Conservation (phyloP, 2,329 filamentous ascomycete genomes). For the Penicillium expansum region DNA sequence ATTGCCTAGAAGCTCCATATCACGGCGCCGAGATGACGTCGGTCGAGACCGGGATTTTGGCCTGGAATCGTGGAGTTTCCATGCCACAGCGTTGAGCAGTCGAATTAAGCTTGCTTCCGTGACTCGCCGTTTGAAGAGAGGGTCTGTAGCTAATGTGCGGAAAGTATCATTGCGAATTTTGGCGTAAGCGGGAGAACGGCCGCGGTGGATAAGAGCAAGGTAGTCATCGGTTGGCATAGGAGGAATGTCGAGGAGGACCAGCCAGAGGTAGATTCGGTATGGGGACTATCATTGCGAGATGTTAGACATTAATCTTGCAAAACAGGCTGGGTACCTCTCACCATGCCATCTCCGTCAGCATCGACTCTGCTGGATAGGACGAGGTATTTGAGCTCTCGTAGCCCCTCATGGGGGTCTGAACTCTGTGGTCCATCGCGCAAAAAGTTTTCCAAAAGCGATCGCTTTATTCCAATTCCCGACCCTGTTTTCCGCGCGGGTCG, state of each 20-base stretch:
- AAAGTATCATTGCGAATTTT: constrained; percentile 99
- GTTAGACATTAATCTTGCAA: constrained; percentile 8
- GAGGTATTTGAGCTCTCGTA: constrained; percentile 49
- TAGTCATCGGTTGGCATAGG: constrained; percentile 84
- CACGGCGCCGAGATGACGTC: constrained; percentile 47
- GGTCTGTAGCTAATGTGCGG: constrained; percentile 91
- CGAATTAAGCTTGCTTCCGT: constrained; percentile 94
- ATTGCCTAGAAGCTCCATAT: constrained; percentile 44
- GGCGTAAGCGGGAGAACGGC: constrained; percentile 88
- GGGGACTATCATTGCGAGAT: constrained; percentile 63
- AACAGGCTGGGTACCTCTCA: constrained; percentile 25
- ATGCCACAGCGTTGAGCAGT: constrained; percentile 89
- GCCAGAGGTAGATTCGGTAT: constrained; percentile 91
- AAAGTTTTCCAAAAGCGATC: constrained; percentile 65
- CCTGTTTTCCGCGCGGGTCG: constrained; percentile 45
- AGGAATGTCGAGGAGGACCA: constrained; percentile 84
- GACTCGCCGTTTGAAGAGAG: constrained; percentile 91
- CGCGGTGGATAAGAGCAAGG: constrained; percentile 84
- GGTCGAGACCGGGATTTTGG: constrained; percentile 44
- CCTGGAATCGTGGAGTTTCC: constrained; percentile 80
- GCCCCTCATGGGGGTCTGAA: constrained; percentile 54
- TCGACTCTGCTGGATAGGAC: constrained; percentile 51
- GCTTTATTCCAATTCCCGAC: constrained; percentile 45
- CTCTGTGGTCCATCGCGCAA: constrained; percentile 76
- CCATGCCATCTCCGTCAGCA: constrained; percentile 54